These are phyloP conservation scores for Raphidocelis subcapitata DNA, from an alignment of 139 green algal genomes.

Conservation along the genomic window DNA sequence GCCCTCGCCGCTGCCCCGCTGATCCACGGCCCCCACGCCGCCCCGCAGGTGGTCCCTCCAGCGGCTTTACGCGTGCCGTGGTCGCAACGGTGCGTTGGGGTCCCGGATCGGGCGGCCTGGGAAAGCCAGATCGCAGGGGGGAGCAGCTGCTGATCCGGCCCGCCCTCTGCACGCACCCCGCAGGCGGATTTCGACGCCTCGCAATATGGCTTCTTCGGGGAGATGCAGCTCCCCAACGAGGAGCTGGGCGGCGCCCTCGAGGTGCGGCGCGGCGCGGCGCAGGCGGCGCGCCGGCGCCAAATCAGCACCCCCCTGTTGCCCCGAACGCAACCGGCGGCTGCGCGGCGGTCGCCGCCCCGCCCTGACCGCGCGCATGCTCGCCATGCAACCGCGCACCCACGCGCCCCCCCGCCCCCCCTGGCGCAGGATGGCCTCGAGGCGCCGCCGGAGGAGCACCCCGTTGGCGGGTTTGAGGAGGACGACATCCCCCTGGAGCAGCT, in stretches of 20 bases:
- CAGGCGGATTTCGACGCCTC: slow-evolving; percentile 38
- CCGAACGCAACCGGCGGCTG: neutral
- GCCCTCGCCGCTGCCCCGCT: too few species aligned
- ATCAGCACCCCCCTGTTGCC: neutral
- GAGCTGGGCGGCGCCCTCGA: slow-evolving; percentile 56
- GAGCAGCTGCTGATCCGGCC: too few species aligned
- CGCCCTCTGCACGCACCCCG: too few species aligned
- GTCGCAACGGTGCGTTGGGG: too few species aligned
- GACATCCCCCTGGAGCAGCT: slow-evolving; percentile 30
- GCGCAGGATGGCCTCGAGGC: slow-evolving; percentile 80
- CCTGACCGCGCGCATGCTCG: neutral
- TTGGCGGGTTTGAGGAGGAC: slow-evolving; percentile 26
- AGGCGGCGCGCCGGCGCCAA: neutral
- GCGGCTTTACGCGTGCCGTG: too few species aligned
- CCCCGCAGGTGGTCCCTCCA: too few species aligned
- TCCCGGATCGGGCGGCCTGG: too few species aligned
- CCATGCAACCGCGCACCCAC: neutral
- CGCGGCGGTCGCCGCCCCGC: neutral
- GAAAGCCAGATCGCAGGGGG: too few species aligned
- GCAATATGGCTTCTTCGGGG: slow-evolving; percentile 74
- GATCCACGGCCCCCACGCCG: too few species aligned
- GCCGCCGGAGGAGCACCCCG: slow-evolving; percentile 55
- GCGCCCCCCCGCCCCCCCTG: neutral
- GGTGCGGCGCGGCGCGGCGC: slow-evolving; percentile 24
- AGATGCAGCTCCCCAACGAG: slow-evolving; percentile 34